Evolutionary conservation across 768 basidiomycete genomes (phyloP).

Genomic region (Lactifluus volemus): DNA sequence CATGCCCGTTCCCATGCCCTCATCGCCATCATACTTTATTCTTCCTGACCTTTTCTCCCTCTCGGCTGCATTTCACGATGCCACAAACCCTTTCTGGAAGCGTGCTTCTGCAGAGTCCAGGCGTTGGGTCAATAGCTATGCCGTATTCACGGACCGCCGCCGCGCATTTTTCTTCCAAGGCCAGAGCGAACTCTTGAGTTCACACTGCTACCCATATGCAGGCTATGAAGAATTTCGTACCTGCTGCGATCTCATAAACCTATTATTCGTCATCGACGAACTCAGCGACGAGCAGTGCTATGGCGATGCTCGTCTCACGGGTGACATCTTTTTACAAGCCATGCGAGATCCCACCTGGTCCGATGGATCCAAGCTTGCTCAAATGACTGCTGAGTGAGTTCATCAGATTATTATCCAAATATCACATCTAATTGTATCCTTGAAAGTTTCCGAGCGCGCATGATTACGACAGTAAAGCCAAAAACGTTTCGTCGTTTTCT

Average conservation of each 20-base stretch:
- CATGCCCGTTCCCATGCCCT: neutral
- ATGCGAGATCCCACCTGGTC: slow-evolving; percentile 45
- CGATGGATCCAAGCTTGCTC: slow-evolving; percentile 47
- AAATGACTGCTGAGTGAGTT: slow-evolving; percentile 53
- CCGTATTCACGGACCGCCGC: slow-evolving; percentile 50
- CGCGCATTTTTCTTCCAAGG: slow-evolving; percentile 56
- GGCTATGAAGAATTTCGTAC: slow-evolving; percentile 49
- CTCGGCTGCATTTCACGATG: slow-evolving; percentile 32
- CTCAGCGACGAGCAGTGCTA: slow-evolving; percentile 58
- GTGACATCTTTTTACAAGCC: slow-evolving; percentile 43
- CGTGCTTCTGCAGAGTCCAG: slow-evolving; percentile 48
- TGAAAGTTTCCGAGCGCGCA: slow-evolving; percentile 45
- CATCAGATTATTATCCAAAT: neutral
- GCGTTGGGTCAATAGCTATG: slow-evolving; percentile 53
- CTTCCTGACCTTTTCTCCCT: slow-evolving; percentile 52
- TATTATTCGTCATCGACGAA: slow-evolving; percentile 61
- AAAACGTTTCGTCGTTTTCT: slow-evolving; percentile 42
- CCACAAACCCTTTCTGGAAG: slow-evolving; percentile 49
- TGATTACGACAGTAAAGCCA: slow-evolving; percentile 36
- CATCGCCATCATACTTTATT: slow-evolving; percentile 27
- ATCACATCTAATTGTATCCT: neutral
- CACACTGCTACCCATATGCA: slow-evolving; percentile 53
- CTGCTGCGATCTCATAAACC: slow-evolving; percentile 55
- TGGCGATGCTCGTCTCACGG: slow-evolving; percentile 44
- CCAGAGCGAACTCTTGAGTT: slow-evolving; percentile 51